These are phyloP conservation scores for Clausena lansium DNA, from an alignment of 345 rosid genomes.

Conservation along the genomic window DNA sequence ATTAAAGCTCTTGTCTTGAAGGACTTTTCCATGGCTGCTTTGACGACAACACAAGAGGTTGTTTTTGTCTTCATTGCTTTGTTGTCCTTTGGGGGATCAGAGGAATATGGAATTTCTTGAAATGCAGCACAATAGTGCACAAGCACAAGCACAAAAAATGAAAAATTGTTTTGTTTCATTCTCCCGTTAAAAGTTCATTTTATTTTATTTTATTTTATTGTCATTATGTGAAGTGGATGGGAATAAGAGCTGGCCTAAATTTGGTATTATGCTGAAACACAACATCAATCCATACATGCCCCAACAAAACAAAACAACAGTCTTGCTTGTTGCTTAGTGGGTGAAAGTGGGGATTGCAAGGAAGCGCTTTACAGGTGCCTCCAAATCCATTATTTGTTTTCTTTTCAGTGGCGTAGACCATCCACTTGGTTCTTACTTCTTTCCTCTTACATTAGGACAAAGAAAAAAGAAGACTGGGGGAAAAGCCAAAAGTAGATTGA, in stretches of 20 bases:
- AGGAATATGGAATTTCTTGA: conserved; percentile 70
- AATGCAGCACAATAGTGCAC: conserved; percentile 17
- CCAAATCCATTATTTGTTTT: conserved; percentile 44
- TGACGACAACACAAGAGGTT: conserved; percentile 46
- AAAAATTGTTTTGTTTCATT: conserved; percentile 21
- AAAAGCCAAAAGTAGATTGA: conserved; percentile 20
- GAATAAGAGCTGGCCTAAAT: conserved; percentile 54
- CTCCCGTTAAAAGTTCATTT: neutral
- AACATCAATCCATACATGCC: conserved; percentile 41
- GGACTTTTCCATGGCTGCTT: conserved; percentile 42
- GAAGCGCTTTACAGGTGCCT: conserved; percentile 23
- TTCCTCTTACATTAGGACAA: conserved; percentile 30
- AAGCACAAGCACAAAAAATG: neutral
- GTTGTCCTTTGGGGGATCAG: conserved; percentile 45
- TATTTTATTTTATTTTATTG: conserved; percentile 21
- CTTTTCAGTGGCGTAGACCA: conserved; percentile 18
- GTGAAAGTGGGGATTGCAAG: conserved; percentile 44
- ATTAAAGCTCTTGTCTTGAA: conserved; percentile 34
- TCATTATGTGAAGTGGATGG: conserved; percentile 32
- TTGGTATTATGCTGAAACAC: conserved; percentile 34
- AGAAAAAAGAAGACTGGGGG: conserved; percentile 16
- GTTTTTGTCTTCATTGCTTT: conserved; percentile 58
- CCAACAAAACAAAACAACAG: conserved; percentile 49
- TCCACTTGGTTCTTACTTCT: conserved; percentile 28
- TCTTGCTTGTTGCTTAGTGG: conserved; percentile 46